These are phyloP conservation scores for Ogataea ganodermae DNA, from an alignment of 805 yeast genomes.

Conservation along the genomic window DNA sequence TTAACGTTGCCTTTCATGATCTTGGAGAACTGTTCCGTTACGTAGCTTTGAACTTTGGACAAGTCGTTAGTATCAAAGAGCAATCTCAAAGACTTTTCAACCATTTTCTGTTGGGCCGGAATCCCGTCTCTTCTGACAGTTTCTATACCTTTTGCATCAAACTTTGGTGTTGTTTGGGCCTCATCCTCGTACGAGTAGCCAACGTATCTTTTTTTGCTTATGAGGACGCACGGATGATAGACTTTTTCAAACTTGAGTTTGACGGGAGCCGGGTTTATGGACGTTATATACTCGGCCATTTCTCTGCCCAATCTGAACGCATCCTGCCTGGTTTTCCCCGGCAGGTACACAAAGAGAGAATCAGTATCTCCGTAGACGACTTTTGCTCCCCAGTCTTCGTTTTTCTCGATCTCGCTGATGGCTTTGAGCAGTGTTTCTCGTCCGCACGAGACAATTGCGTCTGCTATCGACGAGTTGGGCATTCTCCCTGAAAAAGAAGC, in stretches of 20 bases:
- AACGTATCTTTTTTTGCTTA: slow-evolving; percentile 89
- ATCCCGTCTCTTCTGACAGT: slow-evolving; percentile 94
- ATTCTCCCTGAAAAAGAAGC: slow-evolving; percentile 95
- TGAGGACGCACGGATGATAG: slow-evolving; percentile 78
- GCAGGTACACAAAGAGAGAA: slow-evolving; percentile 85
- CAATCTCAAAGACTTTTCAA: slow-evolving; percentile 65
- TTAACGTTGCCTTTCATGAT: slow-evolving; percentile 64
- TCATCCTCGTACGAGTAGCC: slow-evolving; percentile 75
- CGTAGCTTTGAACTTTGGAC: slow-evolving; percentile 65
- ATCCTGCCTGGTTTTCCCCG: slow-evolving; percentile 73
- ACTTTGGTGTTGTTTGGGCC: slow-evolving; percentile 57
- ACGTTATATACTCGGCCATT: slow-evolving; percentile 66
- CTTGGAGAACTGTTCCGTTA: slow-evolving; percentile 65
- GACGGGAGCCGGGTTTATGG: slow-evolving; percentile 75
- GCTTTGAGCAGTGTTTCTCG: slow-evolving; percentile 80
- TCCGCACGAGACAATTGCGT: slow-evolving; percentile 89
- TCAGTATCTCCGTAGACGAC: slow-evolving; percentile 98
- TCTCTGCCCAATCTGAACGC: slow-evolving; percentile 77
- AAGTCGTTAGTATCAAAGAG: slow-evolving; percentile 75
- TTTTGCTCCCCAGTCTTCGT: slow-evolving; percentile 74
- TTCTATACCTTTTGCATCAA: slow-evolving; percentile 97
- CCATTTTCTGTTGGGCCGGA: slow-evolving; percentile 84
- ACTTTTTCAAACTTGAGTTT: slow-evolving; percentile 89
- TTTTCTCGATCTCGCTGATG: slow-evolving; percentile 62
- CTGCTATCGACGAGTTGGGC: slow-evolving; percentile 97